Evolutionary conservation across 2,329 filamentous ascomycete genomes (phyloP), one percentile per base, ranked within the genome.

Genomic region (Beauveria scarabaeidicola): DNA sequence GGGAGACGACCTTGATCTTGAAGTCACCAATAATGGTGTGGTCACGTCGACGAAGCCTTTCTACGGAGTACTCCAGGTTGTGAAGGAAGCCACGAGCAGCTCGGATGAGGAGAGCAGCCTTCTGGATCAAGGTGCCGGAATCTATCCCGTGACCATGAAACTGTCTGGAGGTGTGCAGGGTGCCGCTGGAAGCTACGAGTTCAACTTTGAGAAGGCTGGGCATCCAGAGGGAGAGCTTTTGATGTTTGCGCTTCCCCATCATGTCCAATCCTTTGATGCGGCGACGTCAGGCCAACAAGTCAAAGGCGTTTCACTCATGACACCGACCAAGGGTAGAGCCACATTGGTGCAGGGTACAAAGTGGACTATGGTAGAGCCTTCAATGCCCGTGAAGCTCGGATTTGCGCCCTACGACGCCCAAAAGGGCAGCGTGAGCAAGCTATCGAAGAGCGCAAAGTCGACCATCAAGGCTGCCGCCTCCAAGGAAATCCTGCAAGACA

Each of bases 171-270:
- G 80, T 4, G 81, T 81, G 1, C 73, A 75, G 47, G 84, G 82
- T 1, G 75, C 75, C 0, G 75, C 75, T 11, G 93, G 90, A 11
- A 83, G 78, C 1, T 99, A 97, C 70, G 83, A 75, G 0, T 82
- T 97, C 60, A 74, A 75, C 0, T 97, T 89, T 75, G 74, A 77
- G n/a, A 93, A 90, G 67, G 80, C 77, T 1, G 93, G 92, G 6
- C 77, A 84, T 40, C 69, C 78, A 17, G 72, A 75, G 7, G 76
- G 82, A 17, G 81, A 77, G 61, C 77, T 96, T 23, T 78, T 94
- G 63, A 94, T 96, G 86, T 97, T 89, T 70, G 90, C 89, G 17
- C 76, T 99, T 52, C 91, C 92, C 23, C 94, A 97, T 71, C 94
- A 97, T 65, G 70, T 90, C 3, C 77, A 84, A 36, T 91, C 89